phyloP scores from a whole-genome alignment of 2,329 filamentous ascomycete species.

The Ophidiomyces ophidiicola region DNA sequence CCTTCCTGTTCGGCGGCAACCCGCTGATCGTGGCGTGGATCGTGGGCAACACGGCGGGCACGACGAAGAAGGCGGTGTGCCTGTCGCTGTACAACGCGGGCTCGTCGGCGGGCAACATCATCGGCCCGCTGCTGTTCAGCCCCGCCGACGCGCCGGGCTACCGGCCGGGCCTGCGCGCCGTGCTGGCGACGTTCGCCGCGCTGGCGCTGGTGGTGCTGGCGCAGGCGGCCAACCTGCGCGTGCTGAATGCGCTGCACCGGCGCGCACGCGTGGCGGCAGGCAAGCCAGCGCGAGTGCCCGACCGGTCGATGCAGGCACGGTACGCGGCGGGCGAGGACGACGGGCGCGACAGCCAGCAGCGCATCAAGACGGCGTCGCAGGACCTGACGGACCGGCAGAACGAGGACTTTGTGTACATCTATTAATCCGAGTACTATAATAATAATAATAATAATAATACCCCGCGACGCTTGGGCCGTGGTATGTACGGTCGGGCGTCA shows the following conservation, averaged over 20 bases:
- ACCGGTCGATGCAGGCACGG: slow-evolving; percentile 47
- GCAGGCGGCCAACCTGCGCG: slow-evolving; percentile 44
- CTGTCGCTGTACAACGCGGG: slow-evolving; percentile 55
- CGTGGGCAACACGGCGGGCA: slow-evolving; percentile 55
- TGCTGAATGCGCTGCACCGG: slow-evolving; percentile 44
- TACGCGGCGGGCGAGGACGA: slow-evolving; percentile 32
- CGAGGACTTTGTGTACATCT: slow-evolving; percentile 56
- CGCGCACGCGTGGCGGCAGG: slow-evolving; percentile 45
- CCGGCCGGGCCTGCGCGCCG: slow-evolving; percentile 44
- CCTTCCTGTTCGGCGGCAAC: slow-evolving; percentile 54
- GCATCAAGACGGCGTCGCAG: slow-evolving; percentile 40
- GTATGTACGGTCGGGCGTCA: too few relatives aligned
- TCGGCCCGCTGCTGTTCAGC: slow-evolving; percentile 53
- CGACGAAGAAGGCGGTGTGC: slow-evolving; percentile 53
- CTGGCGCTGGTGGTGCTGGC: slow-evolving; percentile 43
- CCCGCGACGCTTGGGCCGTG: too few relatives aligned
- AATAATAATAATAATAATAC: too few relatives aligned
- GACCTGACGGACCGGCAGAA: slow-evolving; percentile 56
- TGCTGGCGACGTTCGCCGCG: slow-evolving; percentile 36
- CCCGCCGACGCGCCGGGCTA: slow-evolving; percentile 48
- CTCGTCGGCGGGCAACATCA: slow-evolving; percentile 51
- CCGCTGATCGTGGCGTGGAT: slow-evolving; percentile 58
- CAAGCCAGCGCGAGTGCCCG: slow-evolving; percentile 48
- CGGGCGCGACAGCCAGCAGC: slow-evolving; percentile 12
- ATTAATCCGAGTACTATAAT: too few relatives aligned